Evolutionary conservation across 164 flowering plant species (phyloP).

Genomic region (Chloranthus sessilifolius): DNA sequence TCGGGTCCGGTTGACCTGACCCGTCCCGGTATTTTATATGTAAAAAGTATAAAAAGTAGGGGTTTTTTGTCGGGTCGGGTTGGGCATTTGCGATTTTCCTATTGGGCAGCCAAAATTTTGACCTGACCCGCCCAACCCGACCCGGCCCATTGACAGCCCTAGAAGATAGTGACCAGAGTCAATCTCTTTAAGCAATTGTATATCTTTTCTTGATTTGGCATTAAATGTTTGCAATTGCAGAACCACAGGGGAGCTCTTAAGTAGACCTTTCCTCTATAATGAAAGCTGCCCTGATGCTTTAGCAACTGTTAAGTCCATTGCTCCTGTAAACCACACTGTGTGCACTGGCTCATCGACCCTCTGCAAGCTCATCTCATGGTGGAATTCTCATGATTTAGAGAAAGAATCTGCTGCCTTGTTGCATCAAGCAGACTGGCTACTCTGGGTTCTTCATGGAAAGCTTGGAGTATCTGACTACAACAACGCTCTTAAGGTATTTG

Average conservation of each 20-base stretch:
- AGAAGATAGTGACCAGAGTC: no score
- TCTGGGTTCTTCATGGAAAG: slow-evolving; percentile 95
- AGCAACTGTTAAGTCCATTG: slow-evolving; percentile 68
- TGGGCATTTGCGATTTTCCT: no score
- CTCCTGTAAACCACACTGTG: slow-evolving; percentile 89
- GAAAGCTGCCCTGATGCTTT: slow-evolving; percentile 85
- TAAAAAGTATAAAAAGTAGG: no score
- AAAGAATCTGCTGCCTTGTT: slow-evolving; percentile 56
- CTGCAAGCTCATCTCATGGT: slow-evolving; percentile 89
- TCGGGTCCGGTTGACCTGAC: no score
- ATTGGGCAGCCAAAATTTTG: no score
- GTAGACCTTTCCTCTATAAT: slow-evolving; percentile 74
- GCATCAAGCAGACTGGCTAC: slow-evolving; percentile 97
- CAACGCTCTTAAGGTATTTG: slow-evolving; percentile 78
- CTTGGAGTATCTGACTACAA: slow-evolving; percentile 94
- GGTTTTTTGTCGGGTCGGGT: no score
- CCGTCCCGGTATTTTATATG: no score
- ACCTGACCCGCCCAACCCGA: no score
- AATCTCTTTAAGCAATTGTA: no score
- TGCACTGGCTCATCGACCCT: slow-evolving; percentile 85
- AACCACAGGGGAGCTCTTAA: slow-evolving; percentile 66
- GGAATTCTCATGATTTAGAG: slow-evolving; percentile 42
- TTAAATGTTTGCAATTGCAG: slow-evolving; percentile 33
- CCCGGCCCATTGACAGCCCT: no score
- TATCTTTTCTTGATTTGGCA: slow-evolving; percentile 1